A percentile compares a stretch with the other conserved stretches of the same genome.
These are phyloP conservation scores for Sporothrix phasma DNA, from an alignment of 2,329 filamentous ascomycete species.

Conservation along the genomic window DNA sequence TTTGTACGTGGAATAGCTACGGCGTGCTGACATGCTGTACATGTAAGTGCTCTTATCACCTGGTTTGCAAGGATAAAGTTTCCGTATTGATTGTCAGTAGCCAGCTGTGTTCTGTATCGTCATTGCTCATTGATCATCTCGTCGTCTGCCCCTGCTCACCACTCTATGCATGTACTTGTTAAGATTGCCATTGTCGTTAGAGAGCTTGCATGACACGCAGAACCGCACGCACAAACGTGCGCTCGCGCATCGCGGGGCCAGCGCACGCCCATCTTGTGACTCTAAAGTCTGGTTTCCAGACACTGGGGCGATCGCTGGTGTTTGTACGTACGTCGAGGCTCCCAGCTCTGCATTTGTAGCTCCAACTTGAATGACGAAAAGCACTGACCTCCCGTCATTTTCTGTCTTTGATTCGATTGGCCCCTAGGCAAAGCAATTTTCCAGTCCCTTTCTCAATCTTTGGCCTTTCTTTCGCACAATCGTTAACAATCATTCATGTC, in stretches of 20 bases:
- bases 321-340: not conserved
- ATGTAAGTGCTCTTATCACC: too few relatives aligned
- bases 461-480: too few relatives aligned
- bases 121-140: too few relatives aligned
- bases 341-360: not conserved
- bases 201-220: conserved; percentile 1
- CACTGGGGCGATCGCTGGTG: not conserved
- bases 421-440: too few relatives aligned
- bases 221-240: not conserved
- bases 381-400: not conserved
- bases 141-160: too few relatives aligned
- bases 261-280: not conserved
- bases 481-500: not conserved
- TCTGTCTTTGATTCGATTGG: not conserved
- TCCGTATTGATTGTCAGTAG: too few relatives aligned
- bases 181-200: not conserved
- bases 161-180: not conserved
- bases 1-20: too few relatives aligned
- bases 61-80: too few relatives aligned
- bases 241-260: not conserved
- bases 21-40: too few relatives aligned
- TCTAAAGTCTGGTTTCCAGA: not conserved
- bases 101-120: too few relatives aligned
- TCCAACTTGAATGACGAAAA: not conserved
- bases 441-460: not conserved